Evolutionary conservation across 148 eudicot species (phyloP), one percentile per base, ranked within the genome.

Genomic region (Chenopodium suecicum): DNA sequence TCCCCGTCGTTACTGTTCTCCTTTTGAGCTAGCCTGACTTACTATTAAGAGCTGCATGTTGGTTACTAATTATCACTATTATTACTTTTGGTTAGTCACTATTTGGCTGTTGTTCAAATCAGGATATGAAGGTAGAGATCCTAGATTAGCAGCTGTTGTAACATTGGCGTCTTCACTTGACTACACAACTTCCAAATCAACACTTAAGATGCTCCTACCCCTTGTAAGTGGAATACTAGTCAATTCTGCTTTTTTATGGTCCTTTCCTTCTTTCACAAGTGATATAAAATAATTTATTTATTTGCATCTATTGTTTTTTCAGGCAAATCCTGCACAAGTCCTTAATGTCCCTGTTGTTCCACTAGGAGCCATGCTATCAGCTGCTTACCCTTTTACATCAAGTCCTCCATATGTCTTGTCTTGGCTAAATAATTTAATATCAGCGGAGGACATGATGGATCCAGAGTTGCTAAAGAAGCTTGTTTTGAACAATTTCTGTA

Each of bases 311-410:
- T 75, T 86, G 74, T 81, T 41, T 41, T 78, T 74, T 82, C 87
- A 96, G 98, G 99, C 97, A 81, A 97, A 96, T 89, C 98, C 98
- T 62, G 99, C 99, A 27, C 94, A 96, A 78, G 92, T 88, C 70
- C 95, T 96, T 73, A 92, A 92, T 84, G 97, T 96, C 75, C 98
- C 99, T 77, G 98, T 90, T 84, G 93, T 96, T 81, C 99, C 99
- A n/a, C 83, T 96, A 71, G 99, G 99, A 78, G 94, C 95, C 80
- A 86, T 96, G 87, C 83, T 96, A 79, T 84, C 95, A 29, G 97
- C 95, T 64, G 91, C 98, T 83, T 94, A 92, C 85, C 97, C 99
- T 83, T 89, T 96, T 76, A 88, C 95, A 68, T 94, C 98, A 31
- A 86, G 90, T 77, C 90, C 98, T 77, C 99, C 98, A 44, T 94